Evolutionary conservation across 2,329 filamentous ascomycete genomes (phyloP).

Genomic region (Sarocladiaceae sp.): DNA sequence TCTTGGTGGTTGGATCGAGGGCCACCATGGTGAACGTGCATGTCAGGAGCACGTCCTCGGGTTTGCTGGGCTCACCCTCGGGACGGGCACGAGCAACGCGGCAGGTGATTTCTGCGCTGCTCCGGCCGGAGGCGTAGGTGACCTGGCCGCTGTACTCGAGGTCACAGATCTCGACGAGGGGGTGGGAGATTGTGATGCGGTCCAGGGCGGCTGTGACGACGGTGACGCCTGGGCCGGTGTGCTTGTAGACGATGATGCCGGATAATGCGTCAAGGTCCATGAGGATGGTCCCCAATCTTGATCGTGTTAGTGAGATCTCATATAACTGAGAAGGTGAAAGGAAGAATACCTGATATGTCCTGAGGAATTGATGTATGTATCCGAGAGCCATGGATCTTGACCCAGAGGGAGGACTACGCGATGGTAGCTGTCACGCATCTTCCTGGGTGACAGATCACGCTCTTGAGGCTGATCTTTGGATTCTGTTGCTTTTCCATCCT

Average conservation of each 20-base stretch:
- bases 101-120: slow-evolving; percentile 67
- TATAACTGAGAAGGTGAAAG: background rate
- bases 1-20: slow-evolving; percentile 21
- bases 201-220: slow-evolving; percentile 44
- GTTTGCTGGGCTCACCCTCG: slow-evolving; percentile 44
- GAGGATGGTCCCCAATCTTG: slow-evolving; percentile 43
- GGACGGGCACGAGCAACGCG: slow-evolving; percentile 63
- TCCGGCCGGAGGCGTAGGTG: slow-evolving; percentile 65
- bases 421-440: slow-evolving; percentile 25
- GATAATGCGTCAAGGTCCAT: background rate
- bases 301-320: background rate
- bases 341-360: slow-evolving; percentile 59
- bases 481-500: slow-evolving; percentile 15
- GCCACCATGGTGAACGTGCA: slow-evolving; percentile 30
- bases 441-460: slow-evolving; percentile 21
- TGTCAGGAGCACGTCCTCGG: slow-evolving; percentile 37
- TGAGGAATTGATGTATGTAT: slow-evolving; percentile 70
- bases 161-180: slow-evolving; percentile 71
- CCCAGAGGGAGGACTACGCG: slow-evolving; percentile 52
- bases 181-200: slow-evolving; percentile 55
- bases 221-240: slow-evolving; percentile 50
- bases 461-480: slow-evolving; percentile 12
- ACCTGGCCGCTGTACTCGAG: slow-evolving; percentile 60
- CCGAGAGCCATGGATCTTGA: slow-evolving; percentile 69
- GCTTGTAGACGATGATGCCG: slow-evolving; percentile 41